These are phyloP conservation scores for Blechomonas ayalai DNA, from an alignment of 208 protist genomes.

Conservation along the genomic window DNA sequence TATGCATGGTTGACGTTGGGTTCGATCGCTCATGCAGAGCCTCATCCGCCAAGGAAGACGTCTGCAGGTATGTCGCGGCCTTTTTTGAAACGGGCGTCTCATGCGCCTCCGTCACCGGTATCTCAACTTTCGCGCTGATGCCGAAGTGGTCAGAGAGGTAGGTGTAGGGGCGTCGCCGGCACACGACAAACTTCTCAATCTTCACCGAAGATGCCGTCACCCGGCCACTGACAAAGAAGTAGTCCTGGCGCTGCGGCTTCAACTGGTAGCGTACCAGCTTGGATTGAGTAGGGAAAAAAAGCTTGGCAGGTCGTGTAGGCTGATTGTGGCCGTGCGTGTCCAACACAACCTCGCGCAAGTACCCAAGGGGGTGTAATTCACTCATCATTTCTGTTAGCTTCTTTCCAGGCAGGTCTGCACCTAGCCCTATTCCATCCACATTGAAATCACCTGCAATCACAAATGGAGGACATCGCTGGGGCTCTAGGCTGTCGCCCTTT, in stretches of 20 bases:
- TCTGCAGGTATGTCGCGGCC: conserved; percentile 19
- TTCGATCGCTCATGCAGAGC: conserved; percentile 66
- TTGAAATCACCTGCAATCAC: conserved; percentile 83
- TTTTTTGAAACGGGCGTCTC: no score
- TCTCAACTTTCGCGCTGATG: conserved; percentile 37
- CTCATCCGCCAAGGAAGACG: conserved; percentile 37
- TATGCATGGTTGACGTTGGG: conserved; percentile 30
- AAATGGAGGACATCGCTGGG: conserved; percentile 30
- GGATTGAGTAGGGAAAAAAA: conserved; percentile 82
- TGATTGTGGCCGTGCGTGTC: conserved; percentile 36
- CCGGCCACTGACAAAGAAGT: conserved; percentile 58
- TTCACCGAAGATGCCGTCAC: conserved; percentile 20
- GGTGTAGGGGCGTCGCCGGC: conserved; percentile 64
- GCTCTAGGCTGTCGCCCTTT: background rate
- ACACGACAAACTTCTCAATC: conserved; percentile 80
- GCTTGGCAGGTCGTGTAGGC: conserved; percentile 62
- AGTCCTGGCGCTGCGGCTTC: conserved; percentile 77
- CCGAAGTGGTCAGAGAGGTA: conserved; percentile 90
- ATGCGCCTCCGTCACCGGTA: no score
- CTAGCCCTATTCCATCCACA: conserved; percentile 61
- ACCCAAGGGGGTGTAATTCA: conserved; percentile 54
- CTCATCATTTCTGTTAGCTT: conserved; percentile 47
- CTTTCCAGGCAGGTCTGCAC: conserved; percentile 31
- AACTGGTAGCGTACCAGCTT: conserved; percentile 53
- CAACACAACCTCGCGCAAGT: conserved; percentile 58